Evolutionary conservation across 768 basidiomycete genomes (phyloP), one percentile per base, ranked within the genome.

Genomic region (Obba rivulosa): DNA sequence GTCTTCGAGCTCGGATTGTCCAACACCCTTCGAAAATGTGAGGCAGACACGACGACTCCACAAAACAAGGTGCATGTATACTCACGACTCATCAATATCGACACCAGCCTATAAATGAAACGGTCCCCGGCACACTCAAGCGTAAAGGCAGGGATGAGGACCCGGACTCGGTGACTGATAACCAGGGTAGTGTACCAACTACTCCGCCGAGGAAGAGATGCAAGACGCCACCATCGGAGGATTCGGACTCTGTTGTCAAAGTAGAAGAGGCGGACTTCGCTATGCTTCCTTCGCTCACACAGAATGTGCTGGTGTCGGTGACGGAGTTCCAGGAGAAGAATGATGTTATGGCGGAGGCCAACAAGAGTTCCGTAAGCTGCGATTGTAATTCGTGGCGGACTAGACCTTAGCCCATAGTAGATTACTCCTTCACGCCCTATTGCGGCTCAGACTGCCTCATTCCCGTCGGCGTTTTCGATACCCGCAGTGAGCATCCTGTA

Each of bases 41-140:
- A 46, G 46, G 35, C 17, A 8, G 13, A 4, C 18, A 36, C 36
- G 5, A 43, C 25, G 25, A 2, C 28, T 23, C 16, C 4, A n/a
- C 28, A 11, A n/a, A 44, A n/a, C 41, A 13, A 31, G 28, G 13
- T 7, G 5, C 13, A 5, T 31, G 28, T 13, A 31, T 31, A 13
- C 28, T 31, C 5, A 31, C 28, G 28, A 5, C 13, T 5, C 28
- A 13, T 31, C 28, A 13, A 31, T 31, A 31, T 31, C 28, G 13
- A 41, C 4, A 14, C 4, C 42, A 62, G 62, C 16, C 36, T 2
- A 21, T 42, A 11, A 58, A 57, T 34, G 53, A 56, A 17, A 50
- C 50, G 7, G 58, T 58, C 39, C 53, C 57, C 24, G 57, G 57
- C 16, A 52, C 56, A n/a, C 51, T 54, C 31, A 63, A 61, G 44